A percentile compares a stretch with the other conserved stretches of the same genome.
Conservation (phyloP, 306 rosid species). For the Gastrolobium bilobum region DNA sequence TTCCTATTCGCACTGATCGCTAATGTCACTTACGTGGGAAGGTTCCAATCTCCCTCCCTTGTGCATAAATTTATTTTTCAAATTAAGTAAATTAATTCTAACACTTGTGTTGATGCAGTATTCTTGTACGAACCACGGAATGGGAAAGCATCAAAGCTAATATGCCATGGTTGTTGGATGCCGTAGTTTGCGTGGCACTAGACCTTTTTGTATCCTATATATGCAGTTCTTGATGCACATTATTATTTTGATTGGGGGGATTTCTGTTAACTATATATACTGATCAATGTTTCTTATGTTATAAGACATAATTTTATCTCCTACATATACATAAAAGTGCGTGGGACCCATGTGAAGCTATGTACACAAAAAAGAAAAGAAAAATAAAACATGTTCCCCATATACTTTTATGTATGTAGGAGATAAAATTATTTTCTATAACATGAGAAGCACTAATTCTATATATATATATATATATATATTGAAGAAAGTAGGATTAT, state of each 20-base stretch:
- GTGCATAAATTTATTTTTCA: not conserved
- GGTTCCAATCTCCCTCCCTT: conserved; percentile 53
- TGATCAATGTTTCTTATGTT: too few species aligned
- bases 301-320: too few species aligned
- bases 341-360: too few species aligned
- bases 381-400: too few species aligned
- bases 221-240: not conserved
- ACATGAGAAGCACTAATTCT: too few species aligned
- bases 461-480: not conserved
- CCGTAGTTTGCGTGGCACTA: conserved; percentile 75
- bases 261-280: not conserved
- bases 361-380: too few species aligned
- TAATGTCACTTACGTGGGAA: conserved; percentile 77
- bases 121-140: conserved; percentile 73
- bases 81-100: not conserved
- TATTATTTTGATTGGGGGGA: not conserved
- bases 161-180: conserved; percentile 94
- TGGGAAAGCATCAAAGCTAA: conserved; percentile 80
- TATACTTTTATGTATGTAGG: too few species aligned
- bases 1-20: conserved; percentile 87
- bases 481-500: not conserved
- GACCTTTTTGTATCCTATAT: conserved; percentile 88
- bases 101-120: conserved; percentile 59
- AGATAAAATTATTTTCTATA: too few species aligned
- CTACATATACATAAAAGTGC: too few species aligned